These are phyloP conservation scores for Backusella parvicylindrica DNA, from an alignment of 192 early-diverging fungal species.

Conservation along the genomic window DNA sequence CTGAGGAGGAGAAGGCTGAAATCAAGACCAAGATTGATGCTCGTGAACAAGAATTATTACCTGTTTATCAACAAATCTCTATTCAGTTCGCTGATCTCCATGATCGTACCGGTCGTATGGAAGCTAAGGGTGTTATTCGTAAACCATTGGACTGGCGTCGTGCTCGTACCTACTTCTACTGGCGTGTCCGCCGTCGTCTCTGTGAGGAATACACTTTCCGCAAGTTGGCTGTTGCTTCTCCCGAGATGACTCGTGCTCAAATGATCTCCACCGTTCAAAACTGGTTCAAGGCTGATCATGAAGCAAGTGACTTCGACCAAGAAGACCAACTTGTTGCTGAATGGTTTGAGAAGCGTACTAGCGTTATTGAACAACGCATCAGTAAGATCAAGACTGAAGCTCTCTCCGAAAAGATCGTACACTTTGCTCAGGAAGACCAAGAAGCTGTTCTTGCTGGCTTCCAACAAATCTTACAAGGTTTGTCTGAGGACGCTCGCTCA, in stretches of 20 bases:
- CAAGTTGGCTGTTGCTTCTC: conserved; percentile 44
- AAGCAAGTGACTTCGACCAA: conserved; percentile 45
- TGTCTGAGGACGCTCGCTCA: conserved; percentile 25
- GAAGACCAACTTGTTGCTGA: conserved; percentile 54
- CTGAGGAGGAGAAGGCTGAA: conserved; percentile 58
- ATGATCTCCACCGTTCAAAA: conserved; percentile 45
- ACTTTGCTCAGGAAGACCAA: conserved; percentile 22
- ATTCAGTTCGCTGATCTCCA: conserved; percentile 98
- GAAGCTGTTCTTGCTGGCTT: conserved; percentile 40
- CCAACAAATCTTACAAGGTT: conserved; percentile 24
- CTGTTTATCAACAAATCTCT: conserved; percentile 90
- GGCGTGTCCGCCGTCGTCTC: conserved; percentile 82
- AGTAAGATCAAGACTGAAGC: conserved; percentile 29
- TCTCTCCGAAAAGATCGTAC: conserved; percentile 22
- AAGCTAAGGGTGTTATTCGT: conserved; percentile 87
- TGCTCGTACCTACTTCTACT: conserved; percentile 88
- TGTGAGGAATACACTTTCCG: conserved; percentile 74
- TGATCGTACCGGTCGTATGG: conserved; percentile 94
- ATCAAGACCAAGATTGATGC: conserved; percentile 72
- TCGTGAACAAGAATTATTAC: conserved; percentile 83
- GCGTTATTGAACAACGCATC: conserved; percentile 36
- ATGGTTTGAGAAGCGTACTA: conserved; percentile 57
- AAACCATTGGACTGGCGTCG: conserved; percentile 76
- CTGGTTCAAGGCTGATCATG: conserved; percentile 68
- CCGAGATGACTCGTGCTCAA: conserved; percentile 47